These are phyloP conservation scores for Pichia sp. DNA, from an alignment of 1,139 yeast species.

Conservation along the genomic window DNA sequence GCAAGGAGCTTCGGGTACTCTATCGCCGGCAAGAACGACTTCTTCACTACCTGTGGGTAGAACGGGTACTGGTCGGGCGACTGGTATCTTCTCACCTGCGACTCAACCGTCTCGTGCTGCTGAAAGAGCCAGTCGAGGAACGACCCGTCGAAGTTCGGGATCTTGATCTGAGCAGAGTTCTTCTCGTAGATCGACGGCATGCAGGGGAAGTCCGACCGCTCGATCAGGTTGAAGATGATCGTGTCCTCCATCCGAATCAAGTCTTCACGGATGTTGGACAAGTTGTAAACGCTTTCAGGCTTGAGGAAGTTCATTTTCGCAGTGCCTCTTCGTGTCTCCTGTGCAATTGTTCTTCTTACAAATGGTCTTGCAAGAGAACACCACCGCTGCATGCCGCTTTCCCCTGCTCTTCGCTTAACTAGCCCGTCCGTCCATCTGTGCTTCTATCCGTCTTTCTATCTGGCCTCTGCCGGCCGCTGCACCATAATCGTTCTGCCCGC, in stretches of 20 bases:
- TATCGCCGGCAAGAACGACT: constrained; percentile 72
- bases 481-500: neutral
- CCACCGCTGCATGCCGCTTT: no score
- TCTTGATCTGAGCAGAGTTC: constrained; percentile 55
- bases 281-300: constrained; percentile 77
- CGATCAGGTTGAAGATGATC: constrained; percentile 85
- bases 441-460: no score
- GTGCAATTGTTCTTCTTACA: neutral
- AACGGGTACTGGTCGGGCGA: constrained; percentile 95
- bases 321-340: neutral
- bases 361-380: no score
- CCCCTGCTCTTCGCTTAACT: no score
- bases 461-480: neutral
- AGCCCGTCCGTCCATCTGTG: no score
- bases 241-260: constrained; percentile 94
- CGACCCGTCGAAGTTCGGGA: constrained; percentile 61
- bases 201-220: constrained; percentile 80
- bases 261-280: constrained; percentile 77
- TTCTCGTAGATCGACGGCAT: constrained; percentile 71
- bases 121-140: constrained; percentile 82
- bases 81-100: constrained; percentile 83
- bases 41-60: constrained; percentile 62
- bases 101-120: constrained; percentile 74
- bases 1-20: constrained; percentile 79
- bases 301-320: constrained; percentile 72